Evolutionary conservation across 2,329 filamentous ascomycete species (phyloP).

Genomic region (Cucurbitaria berberidis): DNA sequence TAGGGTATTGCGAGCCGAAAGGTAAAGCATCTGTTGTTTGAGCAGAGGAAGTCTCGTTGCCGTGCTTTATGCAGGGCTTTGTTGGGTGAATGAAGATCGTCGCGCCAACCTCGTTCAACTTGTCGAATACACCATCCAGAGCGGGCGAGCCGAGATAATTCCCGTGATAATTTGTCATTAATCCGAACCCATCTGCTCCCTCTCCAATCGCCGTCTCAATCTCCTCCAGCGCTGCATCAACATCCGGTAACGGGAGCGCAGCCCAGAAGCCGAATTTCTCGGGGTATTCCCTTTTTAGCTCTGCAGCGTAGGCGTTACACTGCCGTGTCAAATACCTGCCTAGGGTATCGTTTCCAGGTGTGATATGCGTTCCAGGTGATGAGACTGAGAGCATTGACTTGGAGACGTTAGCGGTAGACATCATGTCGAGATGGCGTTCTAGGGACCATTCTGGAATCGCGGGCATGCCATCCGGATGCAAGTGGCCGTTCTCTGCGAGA

Average conservation of each 20-base stretch:
- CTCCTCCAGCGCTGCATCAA: constrained; percentile 56
- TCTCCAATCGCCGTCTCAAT: constrained; percentile 53
- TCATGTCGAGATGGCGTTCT: constrained; percentile 57
- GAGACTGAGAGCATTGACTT: constrained; percentile 63
- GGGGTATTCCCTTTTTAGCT: constrained; percentile 46
- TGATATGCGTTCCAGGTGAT: constrained; percentile 60
- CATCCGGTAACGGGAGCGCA: constrained; percentile 59
- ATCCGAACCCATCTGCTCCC: constrained; percentile 58
- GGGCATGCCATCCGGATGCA: constrained; percentile 59
- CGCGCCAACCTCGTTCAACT: constrained; percentile 55
- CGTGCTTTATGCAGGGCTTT: constrained; percentile 51
- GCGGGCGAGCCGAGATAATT: constrained; percentile 57
- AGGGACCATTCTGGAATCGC: constrained; percentile 55
- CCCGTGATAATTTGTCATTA: constrained; percentile 62
- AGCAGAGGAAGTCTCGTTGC: constrained; percentile 8
- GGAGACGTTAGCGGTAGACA: constrained; percentile 57
- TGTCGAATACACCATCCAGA: constrained; percentile 57
- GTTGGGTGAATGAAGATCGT: constrained; percentile 64
- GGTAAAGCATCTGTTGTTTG: constrained; percentile 43
- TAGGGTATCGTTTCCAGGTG: constrained; percentile 46
- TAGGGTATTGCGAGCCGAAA: constrained; percentile 47
- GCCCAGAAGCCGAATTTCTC: constrained; percentile 61
- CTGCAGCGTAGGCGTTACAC: constrained; percentile 51
- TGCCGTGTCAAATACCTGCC: constrained; percentile 49
- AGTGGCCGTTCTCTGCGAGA: constrained; percentile 51